These are phyloP conservation scores for Sporothrix schenckii DNA, from an alignment of 2,329 filamentous ascomycete species.

Conservation along the genomic window DNA sequence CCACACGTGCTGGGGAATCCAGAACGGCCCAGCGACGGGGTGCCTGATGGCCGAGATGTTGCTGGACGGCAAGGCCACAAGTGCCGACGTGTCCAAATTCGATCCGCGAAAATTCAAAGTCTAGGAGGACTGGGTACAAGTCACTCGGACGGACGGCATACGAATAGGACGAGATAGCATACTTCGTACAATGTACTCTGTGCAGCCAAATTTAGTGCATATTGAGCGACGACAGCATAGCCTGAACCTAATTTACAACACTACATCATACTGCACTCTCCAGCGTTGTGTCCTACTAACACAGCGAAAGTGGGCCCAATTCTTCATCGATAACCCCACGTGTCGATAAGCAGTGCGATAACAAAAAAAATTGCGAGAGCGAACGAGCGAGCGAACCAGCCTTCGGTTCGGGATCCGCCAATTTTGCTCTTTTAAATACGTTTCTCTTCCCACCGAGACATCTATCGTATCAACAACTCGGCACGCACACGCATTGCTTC, in stretches of 20 bases:
- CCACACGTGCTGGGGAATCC: constrained; percentile 98
- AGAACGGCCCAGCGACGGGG: constrained; percentile 88
- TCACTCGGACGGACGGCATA: neutral
- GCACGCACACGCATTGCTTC: neutral
- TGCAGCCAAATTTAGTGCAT: no score
- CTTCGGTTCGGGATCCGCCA: neutral
- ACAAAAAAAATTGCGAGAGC: constrained; percentile 31
- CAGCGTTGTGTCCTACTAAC: neutral
- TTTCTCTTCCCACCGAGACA: neutral
- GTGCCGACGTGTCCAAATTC: constrained; percentile 66
- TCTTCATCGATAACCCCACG: constrained; percentile 31
- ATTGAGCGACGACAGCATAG: neutral
- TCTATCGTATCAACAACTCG: neutral
- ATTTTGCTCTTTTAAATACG: neutral
- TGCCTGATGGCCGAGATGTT: constrained; percentile 79
- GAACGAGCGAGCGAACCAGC: constrained; percentile 5
- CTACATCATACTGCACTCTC: no score
- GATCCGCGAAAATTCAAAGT: constrained; percentile 68
- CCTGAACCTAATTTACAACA: neutral
- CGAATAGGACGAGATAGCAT: neutral
- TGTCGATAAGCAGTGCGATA: constrained; percentile 30
- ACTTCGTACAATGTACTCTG: no score
- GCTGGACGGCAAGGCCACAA: constrained; percentile 70
- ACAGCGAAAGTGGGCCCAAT: neutral
- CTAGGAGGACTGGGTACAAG: constrained; percentile 39